These are phyloP conservation scores for Candida patagonica DNA, from an alignment of 805 yeast genomes.

Conservation along the genomic window DNA sequence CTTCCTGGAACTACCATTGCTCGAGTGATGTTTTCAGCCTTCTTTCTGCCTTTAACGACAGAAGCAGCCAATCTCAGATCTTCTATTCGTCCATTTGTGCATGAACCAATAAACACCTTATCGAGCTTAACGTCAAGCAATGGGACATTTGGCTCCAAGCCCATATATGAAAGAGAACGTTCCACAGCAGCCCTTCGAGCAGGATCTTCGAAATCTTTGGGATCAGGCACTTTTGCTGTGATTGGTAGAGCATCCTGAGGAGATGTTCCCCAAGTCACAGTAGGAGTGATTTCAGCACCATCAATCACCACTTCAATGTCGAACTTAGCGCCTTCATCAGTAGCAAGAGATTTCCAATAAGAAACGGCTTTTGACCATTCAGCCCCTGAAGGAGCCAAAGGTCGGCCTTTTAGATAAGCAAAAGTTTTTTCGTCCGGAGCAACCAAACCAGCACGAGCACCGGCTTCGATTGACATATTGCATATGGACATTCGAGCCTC, in stretches of 20 bases:
- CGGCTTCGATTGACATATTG: conserved; percentile 98
- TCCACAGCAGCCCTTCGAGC: conserved; percentile 75
- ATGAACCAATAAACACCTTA: conserved; percentile 95
- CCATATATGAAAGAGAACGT: conserved; percentile 89
- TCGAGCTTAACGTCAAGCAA: conserved; percentile 68
- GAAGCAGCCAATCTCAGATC: conserved; percentile 93
- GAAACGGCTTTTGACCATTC: conserved; percentile 92
- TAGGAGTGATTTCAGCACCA: conserved; percentile 83
- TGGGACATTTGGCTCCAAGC: conserved; percentile 74
- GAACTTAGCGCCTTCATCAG: conserved; percentile 85
- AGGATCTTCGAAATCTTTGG: conserved; percentile 51
- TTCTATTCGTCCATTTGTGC: conserved; percentile 96
- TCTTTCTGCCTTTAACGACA: conserved; percentile 82
- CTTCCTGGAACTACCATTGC: conserved; percentile 97
- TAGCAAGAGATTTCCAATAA: conserved; percentile 82
- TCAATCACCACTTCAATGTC: conserved; percentile 75
- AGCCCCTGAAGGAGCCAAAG: conserved; percentile 85
- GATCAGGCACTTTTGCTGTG: conserved; percentile 85
- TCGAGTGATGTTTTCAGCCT: conserved; percentile 63
- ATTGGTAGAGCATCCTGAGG: conserved; percentile 98
- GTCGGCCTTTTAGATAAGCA: conserved; percentile 85
- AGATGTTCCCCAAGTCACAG: conserved; percentile 99
- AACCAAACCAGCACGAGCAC: conserved; percentile 99
- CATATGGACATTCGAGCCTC: conserved; percentile 99
- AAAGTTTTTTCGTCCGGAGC: conserved; percentile 88